These are phyloP conservation scores for Geotrichum ghanense DNA, from an alignment of 805 yeast genomes.

Conservation along the genomic window DNA sequence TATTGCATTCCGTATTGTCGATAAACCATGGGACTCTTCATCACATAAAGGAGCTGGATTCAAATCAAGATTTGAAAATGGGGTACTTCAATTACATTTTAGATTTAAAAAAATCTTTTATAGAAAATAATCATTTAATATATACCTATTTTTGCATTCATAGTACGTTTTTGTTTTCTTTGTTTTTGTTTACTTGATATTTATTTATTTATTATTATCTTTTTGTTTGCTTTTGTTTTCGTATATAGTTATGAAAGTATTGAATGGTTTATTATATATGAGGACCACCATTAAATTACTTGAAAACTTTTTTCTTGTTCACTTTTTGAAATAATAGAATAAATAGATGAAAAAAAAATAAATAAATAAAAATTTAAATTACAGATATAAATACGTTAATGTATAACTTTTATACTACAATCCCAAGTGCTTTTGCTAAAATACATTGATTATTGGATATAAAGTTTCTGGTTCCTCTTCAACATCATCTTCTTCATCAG, in stretches of 20 bases:
- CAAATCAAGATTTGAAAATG: conserved; percentile 24
- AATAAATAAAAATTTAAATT: no score
- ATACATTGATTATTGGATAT: background rate
- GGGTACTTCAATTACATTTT: conserved; percentile 27
- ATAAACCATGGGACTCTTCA: conserved; percentile 26
- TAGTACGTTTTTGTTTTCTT: no score
- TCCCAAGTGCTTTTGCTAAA: no score
- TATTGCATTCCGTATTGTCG: conserved; percentile 25
- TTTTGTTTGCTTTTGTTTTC: no score
- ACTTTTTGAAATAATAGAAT: no score
- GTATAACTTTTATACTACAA: conserved; percentile 1
- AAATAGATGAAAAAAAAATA: no score
- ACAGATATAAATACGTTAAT: background rate
- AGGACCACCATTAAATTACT: no score
- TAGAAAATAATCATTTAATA: conserved; percentile 13
- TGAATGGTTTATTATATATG: no score
- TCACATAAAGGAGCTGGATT: conserved; percentile 19
- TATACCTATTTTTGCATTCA: conserved; percentile 1
- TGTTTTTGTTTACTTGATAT: background rate
- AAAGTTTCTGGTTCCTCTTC: background rate
- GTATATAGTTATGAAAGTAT: no score
- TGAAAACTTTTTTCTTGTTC: no score
- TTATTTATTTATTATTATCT: background rate
- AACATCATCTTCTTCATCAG: background rate
- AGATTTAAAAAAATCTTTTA: conserved; percentile 22